Conservation (phyloP, 495 filamentous ascomycete species). For the Talaromyces wortmannii region DNA sequence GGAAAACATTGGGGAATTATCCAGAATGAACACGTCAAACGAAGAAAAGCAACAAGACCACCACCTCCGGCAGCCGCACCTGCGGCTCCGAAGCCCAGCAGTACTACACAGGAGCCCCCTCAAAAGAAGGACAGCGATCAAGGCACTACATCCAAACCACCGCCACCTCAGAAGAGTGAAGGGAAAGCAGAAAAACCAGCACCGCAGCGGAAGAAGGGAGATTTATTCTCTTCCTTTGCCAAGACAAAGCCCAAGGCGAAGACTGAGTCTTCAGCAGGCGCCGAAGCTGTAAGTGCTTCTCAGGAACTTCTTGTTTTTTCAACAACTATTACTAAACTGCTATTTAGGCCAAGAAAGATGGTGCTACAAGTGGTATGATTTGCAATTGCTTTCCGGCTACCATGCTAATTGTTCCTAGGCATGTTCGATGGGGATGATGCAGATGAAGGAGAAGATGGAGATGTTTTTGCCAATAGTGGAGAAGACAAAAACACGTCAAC, state of each 20-base stretch:
- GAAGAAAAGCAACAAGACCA: constrained; percentile 10
- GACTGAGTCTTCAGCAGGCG: constrained; percentile 29
- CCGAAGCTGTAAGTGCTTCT: constrained; percentile 26
- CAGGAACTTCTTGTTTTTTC: too few species aligned
- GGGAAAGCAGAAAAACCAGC: neutral
- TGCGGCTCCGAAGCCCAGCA: constrained; percentile 17
- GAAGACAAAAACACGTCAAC: constrained; percentile 25
- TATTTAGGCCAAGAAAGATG: neutral
- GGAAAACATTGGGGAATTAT: constrained; percentile 63
- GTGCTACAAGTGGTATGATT: neutral
- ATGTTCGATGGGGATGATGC: constrained; percentile 10
- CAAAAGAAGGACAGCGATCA: neutral
- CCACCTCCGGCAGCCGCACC: constrained; percentile 17
- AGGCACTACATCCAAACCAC: neutral
- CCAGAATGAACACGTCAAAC: constrained; percentile 52
- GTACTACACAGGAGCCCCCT: constrained; percentile 13
- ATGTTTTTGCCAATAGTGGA: constrained; percentile 42
- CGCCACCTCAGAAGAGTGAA: neutral
- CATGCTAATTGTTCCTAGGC: constrained; percentile 11
- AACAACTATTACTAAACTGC: too few species aligned
- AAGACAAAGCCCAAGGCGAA: constrained; percentile 65
- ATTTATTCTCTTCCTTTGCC: constrained; percentile 79
- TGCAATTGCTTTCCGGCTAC: constrained; percentile 1
- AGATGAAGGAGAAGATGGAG: constrained; percentile 60
- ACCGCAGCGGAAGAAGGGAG: constrained; percentile 43